phyloP scores from a whole-genome alignment of 495 filamentous ascomycete genomes.

The Penicillium desertorum region DNA sequence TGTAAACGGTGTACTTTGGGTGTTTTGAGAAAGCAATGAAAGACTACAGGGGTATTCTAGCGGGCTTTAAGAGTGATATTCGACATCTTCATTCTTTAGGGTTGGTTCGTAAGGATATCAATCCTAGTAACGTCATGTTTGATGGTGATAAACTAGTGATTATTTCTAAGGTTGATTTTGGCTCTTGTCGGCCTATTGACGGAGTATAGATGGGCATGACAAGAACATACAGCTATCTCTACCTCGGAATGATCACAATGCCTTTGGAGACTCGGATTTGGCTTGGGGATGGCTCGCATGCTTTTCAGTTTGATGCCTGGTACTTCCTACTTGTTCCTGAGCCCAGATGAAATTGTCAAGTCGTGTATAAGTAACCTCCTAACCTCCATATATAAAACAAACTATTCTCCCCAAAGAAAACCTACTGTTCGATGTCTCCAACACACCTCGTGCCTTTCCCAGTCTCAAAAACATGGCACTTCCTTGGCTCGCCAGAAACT shows the following conservation, averaged over 20 bases:
- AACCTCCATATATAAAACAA: background rate
- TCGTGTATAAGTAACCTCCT: background rate
- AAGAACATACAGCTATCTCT: background rate
- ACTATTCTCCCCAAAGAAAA: background rate
- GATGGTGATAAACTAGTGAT: constrained; percentile 29
- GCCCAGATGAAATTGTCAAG: background rate
- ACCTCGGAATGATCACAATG: constrained; percentile 11
- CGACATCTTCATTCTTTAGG: constrained; percentile 17
- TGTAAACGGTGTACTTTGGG: background rate
- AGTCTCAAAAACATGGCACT: background rate
- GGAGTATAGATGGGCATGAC: background rate
- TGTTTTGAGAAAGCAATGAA: background rate
- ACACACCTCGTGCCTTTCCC: background rate
- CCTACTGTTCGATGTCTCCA: background rate
- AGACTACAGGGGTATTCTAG: background rate
- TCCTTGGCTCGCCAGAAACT: background rate
- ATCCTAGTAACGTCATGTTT: constrained; percentile 32
- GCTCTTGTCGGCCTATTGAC: constrained; percentile 30
- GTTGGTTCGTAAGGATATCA: constrained; percentile 35
- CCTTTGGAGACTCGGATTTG: constrained; percentile 16
- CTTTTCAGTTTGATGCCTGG: constrained; percentile 13
- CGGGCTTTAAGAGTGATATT: background rate
- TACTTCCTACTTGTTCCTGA: background rate
- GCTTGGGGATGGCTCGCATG: constrained; percentile 5
- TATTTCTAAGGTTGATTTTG: constrained; percentile 31